phyloP scores from a whole-genome alignment of 345 rosid species.

The Kandelia obovata region DNA sequence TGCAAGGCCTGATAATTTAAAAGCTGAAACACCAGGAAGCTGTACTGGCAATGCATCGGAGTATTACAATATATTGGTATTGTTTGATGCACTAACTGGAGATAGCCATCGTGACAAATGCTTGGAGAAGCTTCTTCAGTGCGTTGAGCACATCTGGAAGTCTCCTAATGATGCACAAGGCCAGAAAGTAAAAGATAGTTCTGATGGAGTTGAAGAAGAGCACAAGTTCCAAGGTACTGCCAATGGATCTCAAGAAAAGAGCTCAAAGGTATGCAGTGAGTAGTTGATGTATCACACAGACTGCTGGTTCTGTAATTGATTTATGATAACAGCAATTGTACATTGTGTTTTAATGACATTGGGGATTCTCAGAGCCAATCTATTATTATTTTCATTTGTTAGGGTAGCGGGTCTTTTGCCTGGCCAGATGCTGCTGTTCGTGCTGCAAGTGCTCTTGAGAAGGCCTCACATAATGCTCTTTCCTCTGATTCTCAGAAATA shows the following conservation, averaged over 20 bases:
- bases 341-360: constrained; percentile 13
- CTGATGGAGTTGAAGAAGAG: constrained; percentile 33
- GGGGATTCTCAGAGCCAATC: constrained; percentile 3
- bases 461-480: constrained; percentile 68
- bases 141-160: constrained; percentile 59
- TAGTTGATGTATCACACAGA: neutral
- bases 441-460: constrained; percentile 76
- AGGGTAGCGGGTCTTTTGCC: constrained; percentile 49
- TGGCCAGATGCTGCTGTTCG: constrained; percentile 94
- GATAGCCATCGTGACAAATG: constrained; percentile 80
- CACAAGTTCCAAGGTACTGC: constrained; percentile 24
- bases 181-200: constrained; percentile 38
- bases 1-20: constrained; percentile 40
- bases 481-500: constrained; percentile 77
- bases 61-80: constrained; percentile 48
- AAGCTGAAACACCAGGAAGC: constrained; percentile 87
- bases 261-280: constrained; percentile 35
- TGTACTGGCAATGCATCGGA: constrained; percentile 54
- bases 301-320: constrained; percentile 5
- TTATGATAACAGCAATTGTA: neutral
- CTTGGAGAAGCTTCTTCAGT: constrained; percentile 83
- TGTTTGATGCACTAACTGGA: constrained; percentile 63
- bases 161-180: constrained; percentile 36
- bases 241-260: constrained; percentile 48
- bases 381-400: constrained; percentile 18